phyloP scores from a whole-genome alignment of 805 yeast species.

The Cyberlindnera maclurae region DNA sequence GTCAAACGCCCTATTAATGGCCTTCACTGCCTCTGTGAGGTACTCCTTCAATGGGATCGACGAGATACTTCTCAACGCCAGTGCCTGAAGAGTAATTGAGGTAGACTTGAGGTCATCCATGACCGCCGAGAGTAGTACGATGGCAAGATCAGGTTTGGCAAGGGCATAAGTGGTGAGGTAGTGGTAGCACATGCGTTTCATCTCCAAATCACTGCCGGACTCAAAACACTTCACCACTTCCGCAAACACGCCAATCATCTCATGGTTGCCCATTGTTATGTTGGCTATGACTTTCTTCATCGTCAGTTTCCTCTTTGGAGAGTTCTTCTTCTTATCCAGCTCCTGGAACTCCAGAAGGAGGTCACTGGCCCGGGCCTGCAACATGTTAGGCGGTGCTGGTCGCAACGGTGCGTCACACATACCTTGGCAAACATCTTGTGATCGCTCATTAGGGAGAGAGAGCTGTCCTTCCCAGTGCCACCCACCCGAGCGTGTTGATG shows the following conservation, averaged over 20 bases:
- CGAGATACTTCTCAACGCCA: constrained; percentile 60
- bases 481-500: neutral
- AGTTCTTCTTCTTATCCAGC: constrained; percentile 31
- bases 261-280: constrained; percentile 74
- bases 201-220: constrained; percentile 47
- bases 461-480: neutral
- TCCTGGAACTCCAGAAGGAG: constrained; percentile 26
- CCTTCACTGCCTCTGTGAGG: constrained; percentile 36
- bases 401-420: constrained; percentile 3
- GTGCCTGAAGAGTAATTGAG: constrained; percentile 43
- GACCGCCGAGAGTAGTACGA: constrained; percentile 49
- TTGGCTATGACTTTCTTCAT: constrained; percentile 76
- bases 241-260: constrained; percentile 58
- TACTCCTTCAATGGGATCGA: constrained; percentile 51
- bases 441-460: constrained; percentile 17
- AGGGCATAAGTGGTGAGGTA: constrained; percentile 56
- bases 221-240: constrained; percentile 53
- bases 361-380: constrained; percentile 25
- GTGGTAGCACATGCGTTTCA: constrained; percentile 64
- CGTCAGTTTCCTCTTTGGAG: constrained; percentile 36
- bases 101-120: constrained; percentile 43
- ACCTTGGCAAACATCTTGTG: constrained; percentile 19
- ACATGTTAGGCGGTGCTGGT: too few species aligned
- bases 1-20: constrained; percentile 29
- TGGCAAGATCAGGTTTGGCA: constrained; percentile 48